phyloP scores from a whole-genome alignment of 2,329 filamentous ascomycete genomes.

The Stromatinia cepivora region DNA sequence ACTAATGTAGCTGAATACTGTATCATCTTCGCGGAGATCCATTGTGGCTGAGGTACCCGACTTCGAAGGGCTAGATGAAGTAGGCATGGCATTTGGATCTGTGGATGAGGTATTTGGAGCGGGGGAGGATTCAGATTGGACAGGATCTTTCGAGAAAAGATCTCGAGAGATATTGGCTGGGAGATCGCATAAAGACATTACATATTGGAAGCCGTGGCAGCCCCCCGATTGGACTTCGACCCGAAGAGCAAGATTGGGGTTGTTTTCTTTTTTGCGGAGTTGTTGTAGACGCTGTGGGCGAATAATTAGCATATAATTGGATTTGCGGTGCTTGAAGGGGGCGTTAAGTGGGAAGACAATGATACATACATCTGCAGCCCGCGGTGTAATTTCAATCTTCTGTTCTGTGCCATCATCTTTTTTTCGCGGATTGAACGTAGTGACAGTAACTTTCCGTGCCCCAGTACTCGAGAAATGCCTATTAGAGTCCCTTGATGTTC shows the following conservation, averaged over 20 bases:
- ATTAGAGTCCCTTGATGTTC: background rate
- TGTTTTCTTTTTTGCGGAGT: conserved; percentile 59
- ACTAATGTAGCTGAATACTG: conserved; percentile 71
- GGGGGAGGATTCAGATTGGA: conserved; percentile 26
- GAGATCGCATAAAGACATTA: conserved; percentile 79
- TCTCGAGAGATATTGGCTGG: conserved; percentile 42
- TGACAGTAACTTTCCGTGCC: conserved; percentile 7
- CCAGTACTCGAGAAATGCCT: conserved; percentile 30
- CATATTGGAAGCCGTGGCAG: conserved; percentile 96
- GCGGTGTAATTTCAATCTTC: conserved; percentile 77
- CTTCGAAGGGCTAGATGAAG: background rate
- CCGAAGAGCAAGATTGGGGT: conserved; percentile 82
- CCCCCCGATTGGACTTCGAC: conserved; percentile 91
- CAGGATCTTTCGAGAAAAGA: background rate
- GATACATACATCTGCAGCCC: conserved; percentile 69
- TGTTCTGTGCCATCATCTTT: conserved; percentile 86
- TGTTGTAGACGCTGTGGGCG: conserved; percentile 45
- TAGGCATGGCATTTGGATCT: conserved; percentile 29
- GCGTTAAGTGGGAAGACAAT: conserved; percentile 29
- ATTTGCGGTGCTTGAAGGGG: background rate
- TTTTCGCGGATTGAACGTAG: conserved; percentile 68
- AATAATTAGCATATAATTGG: background rate
- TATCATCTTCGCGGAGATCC: conserved; percentile 72
- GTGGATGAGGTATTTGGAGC: conserved; percentile 29
- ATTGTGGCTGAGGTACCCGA: conserved; percentile 31